phyloP scores from a whole-genome alignment of 2,329 filamentous ascomycete genomes.

The Cercospora canescens region DNA sequence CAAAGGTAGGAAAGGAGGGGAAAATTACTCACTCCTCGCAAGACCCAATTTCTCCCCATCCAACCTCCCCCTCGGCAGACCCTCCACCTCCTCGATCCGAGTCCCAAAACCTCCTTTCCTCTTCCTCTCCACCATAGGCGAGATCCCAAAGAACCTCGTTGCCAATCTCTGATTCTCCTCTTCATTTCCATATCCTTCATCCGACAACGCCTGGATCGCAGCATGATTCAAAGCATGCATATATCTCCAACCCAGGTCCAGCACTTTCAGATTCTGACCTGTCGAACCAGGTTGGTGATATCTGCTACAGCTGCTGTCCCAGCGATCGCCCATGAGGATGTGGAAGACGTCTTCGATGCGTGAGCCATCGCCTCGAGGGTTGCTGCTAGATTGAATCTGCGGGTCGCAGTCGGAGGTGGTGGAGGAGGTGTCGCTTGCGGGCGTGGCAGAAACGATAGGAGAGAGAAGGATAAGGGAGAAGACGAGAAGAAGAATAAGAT shows the following conservation, averaged over 20 bases:
- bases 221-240: background rate
- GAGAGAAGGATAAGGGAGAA: background rate
- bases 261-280: background rate
- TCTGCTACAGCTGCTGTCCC: background rate
- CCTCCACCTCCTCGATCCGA: background rate
- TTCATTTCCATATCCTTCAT: conserved; percentile 1
- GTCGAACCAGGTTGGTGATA: background rate
- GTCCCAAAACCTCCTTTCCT: background rate
- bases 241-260: background rate
- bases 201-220: background rate
- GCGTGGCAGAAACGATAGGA: background rate
- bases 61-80: background rate
- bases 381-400: background rate
- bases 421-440: background rate
- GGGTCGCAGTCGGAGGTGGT: background rate
- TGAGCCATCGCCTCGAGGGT: background rate
- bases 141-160: conserved; percentile 16
- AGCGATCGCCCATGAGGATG: background rate
- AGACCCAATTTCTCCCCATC: background rate
- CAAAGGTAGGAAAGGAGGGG: background rate
- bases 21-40: background rate
- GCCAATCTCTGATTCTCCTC: conserved; percentile 9
- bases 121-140: conserved; percentile 1
- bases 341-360: conserved; percentile 1
- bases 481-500: too few relatives aligned